phyloP scores from a whole-genome alignment of 805 yeast species.

The Zygosaccharomyces siamensis region DNA sequence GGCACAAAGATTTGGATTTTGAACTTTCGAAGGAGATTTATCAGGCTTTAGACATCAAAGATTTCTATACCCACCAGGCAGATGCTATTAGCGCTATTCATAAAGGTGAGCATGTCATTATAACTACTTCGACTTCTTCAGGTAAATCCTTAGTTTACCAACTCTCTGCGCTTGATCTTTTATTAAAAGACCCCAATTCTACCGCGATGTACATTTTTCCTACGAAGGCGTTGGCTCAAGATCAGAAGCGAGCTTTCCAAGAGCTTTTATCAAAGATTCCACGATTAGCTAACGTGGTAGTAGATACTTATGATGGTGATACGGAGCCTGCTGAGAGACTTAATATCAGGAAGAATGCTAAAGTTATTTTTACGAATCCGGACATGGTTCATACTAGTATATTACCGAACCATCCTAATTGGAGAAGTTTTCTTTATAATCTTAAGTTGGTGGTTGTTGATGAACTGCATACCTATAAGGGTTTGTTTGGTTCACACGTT shows the following conservation, averaged over 20 bases:
- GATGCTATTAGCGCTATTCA: slow-evolving; percentile 62
- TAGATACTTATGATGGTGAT: slow-evolving; percentile 92
- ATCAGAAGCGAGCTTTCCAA: slow-evolving; percentile 78
- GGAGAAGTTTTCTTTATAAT: slow-evolving; percentile 64
- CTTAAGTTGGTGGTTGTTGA: slow-evolving; percentile 74
- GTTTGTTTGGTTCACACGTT: slow-evolving; percentile 91
- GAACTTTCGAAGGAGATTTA: slow-evolving; percentile 48
- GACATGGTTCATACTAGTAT: slow-evolving; percentile 86
- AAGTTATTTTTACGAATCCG: slow-evolving; percentile 89
- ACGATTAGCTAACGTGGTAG: slow-evolving; percentile 41
- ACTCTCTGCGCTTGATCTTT: slow-evolving; percentile 60
- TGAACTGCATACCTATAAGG: slow-evolving; percentile 82
- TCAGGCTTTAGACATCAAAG: slow-evolving; percentile 46
- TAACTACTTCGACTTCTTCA: slow-evolving; percentile 93
- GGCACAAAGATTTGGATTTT: slow-evolving; percentile 40
- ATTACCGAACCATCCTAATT: slow-evolving; percentile 67
- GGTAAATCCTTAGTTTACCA: slow-evolving; percentile 95
- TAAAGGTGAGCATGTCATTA: slow-evolving; percentile 62
- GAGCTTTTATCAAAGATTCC: slow-evolving; percentile 51
- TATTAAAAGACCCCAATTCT: slow-evolving; percentile 38
- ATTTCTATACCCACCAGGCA: slow-evolving; percentile 77
- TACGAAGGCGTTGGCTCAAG: slow-evolving; percentile 96
- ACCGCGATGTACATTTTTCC: slow-evolving; percentile 91
- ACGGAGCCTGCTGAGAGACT: slow-evolving; percentile 57
- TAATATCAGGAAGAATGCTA: slow-evolving; percentile 55